A percentile compares a stretch with the other conserved stretches of the same genome.
Evolutionary conservation across 106 monocot species (phyloP).

Genomic region (Iris macrosiphon): DNA sequence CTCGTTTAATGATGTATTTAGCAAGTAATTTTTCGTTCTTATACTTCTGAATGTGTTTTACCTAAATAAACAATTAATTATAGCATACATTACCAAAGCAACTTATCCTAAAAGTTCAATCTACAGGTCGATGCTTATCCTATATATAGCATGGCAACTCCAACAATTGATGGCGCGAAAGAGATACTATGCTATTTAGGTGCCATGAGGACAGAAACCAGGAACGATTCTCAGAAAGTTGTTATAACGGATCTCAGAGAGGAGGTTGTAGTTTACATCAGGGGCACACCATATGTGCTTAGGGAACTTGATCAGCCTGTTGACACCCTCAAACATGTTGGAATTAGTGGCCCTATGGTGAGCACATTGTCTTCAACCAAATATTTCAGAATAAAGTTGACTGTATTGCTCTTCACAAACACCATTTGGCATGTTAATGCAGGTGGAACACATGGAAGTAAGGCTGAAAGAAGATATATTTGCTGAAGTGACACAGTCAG

Average conservation of each 20-base stretch:
- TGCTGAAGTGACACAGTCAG: conserved; percentile 61
- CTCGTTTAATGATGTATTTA: too few relatives aligned
- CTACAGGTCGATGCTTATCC: conserved; percentile 78
- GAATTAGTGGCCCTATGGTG: conserved; percentile 84
- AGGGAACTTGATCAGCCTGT: conserved; percentile 91
- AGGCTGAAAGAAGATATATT: conserved; percentile 91
- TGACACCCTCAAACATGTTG: conserved; percentile 94
- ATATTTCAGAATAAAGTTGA: too few relatives aligned
- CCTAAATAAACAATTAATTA: too few relatives aligned
- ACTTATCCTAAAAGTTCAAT: background rate
- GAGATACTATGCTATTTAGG: conserved; percentile 65
- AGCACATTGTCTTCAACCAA: conserved; percentile 10
- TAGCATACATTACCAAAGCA: too few relatives aligned
- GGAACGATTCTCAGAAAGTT: conserved; percentile 31
- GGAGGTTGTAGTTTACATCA: conserved; percentile 94
- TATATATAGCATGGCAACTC: conserved; percentile 89
- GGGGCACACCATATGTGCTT: conserved; percentile 86
- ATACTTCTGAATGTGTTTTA: too few relatives aligned
- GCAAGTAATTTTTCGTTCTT: too few relatives aligned
- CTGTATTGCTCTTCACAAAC: too few relatives aligned
- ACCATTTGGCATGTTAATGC: conserved; percentile 8
- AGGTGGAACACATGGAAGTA: conserved; percentile 89
- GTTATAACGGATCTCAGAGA: conserved; percentile 84
- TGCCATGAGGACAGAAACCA: conserved; percentile 22
- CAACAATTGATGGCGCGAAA: conserved; percentile 71